Evolutionary conservation across 1,139 yeast genomes (phyloP), one percentile per base, ranked within the genome.

Genomic region (Suhomyces bolitotheri): DNA sequence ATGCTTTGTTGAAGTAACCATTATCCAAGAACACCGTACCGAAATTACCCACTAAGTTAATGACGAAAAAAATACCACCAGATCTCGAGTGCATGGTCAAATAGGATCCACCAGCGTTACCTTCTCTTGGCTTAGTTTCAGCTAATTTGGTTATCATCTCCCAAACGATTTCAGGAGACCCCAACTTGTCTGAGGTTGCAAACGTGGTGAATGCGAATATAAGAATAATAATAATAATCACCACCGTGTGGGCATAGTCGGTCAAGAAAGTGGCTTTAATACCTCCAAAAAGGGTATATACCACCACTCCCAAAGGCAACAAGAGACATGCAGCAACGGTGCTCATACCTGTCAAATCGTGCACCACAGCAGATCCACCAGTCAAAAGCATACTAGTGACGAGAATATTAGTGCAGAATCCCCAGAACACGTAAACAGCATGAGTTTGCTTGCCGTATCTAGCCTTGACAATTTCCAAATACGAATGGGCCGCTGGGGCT

Each of bases 1-100:
- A 84, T 5, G 95, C 95, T 63, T 85, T 84, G 63, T 85, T 84
- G 81, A 90, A 88, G 63, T 88, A 89, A 26, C 95, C 95, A 50
- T 84, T 84, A 57, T 88, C 96, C 53, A 88, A 67, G 58, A 86
- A 87, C 15, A 87, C 95, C 15, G 95, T 86, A 38, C 95, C 95
- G 50, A 87, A 86, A 62, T 86, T 86, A 41, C 96, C 96, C 31
- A 86, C 84, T 46, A 85, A 68, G 61, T 87, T 85, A 55, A 86
- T 82, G 25, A 85, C 88, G 47, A 86, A 80, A 68, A 87, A 88
- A 35, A 87, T 82, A 43, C 94, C 94, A 31, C 94, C 95, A 11
- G 73, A 62, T 43, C 73, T 71, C 3, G 95, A 85, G 47, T 77
- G 73, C 84, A 88, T 81, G 25, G 96, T 88, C 54, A 89, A 68